phyloP scores from a whole-genome alignment of 1,284 basidiomycete genomes.

The Tilletia horrida region DNA sequence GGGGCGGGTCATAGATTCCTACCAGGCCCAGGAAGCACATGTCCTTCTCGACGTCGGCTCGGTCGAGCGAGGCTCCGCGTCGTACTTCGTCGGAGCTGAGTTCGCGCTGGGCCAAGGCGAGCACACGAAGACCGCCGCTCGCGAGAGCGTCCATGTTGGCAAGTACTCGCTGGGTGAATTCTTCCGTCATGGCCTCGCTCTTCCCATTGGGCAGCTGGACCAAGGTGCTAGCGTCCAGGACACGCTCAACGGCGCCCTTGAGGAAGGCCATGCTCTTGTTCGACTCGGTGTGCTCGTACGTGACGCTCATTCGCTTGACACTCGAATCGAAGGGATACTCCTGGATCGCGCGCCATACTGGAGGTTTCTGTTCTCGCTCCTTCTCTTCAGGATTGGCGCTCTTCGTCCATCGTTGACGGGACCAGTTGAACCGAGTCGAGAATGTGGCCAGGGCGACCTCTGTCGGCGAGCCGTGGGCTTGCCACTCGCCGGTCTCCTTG shows the following conservation, averaged over 20 bases:
- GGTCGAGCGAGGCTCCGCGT: constrained; percentile 47
- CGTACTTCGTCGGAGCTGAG: constrained; percentile 54
- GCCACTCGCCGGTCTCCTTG: constrained; percentile 59
- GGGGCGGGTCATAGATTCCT: constrained; percentile 69
- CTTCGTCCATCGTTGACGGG: constrained; percentile 38
- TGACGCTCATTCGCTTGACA: constrained; percentile 66
- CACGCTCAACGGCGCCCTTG: constrained; percentile 67
- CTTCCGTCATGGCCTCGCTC: constrained; percentile 51
- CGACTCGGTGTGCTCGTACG: constrained; percentile 53
- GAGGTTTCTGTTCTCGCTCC: constrained; percentile 27
- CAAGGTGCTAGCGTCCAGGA: constrained; percentile 61
- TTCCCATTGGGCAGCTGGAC: constrained; percentile 36
- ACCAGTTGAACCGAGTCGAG: constrained; percentile 58
- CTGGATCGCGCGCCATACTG: constrained; percentile 42
- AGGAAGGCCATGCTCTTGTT: constrained; percentile 49
- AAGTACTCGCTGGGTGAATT: constrained; percentile 12
- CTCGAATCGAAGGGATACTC: constrained; percentile 62
- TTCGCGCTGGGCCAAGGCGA: constrained; percentile 44
- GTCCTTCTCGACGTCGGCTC: constrained; percentile 63
- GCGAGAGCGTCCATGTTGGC: constrained; percentile 23
- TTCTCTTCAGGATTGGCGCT: constrained; percentile 20
- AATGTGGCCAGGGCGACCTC: constrained; percentile 65
- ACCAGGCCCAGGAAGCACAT: constrained; percentile 66
- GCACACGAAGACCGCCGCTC: constrained; percentile 19
- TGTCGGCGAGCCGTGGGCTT: constrained; percentile 69